Conservation (phyloP, 164 flowering plant species). For the Echeveria elegans region DNA sequence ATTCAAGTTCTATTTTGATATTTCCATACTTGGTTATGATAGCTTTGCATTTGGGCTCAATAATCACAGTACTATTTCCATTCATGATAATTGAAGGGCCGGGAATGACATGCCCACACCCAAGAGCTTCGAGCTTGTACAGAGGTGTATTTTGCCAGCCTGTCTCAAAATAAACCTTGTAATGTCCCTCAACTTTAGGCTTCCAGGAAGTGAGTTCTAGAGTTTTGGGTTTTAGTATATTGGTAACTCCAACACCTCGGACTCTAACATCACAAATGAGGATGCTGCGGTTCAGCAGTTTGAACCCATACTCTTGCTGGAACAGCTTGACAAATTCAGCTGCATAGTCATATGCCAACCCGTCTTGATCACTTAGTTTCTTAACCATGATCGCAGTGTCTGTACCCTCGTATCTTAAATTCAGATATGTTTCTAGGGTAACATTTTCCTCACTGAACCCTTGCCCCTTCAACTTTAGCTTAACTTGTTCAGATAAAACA, state of each 20-base stretch:
- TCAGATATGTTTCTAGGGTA: constrained; percentile 57
- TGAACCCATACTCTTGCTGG: constrained; percentile 90
- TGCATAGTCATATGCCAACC: constrained; percentile 44
- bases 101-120: constrained; percentile 48
- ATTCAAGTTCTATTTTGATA: constrained; percentile 66
- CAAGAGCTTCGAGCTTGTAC: constrained; percentile 74
- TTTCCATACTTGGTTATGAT: constrained; percentile 74
- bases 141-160: constrained; percentile 76
- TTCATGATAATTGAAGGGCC: constrained; percentile 96
- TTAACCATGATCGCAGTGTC: constrained; percentile 97
- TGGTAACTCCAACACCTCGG: constrained; percentile 87
- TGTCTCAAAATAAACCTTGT: constrained; percentile 60
- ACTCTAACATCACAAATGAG: constrained; percentile 87
- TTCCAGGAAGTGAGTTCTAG: constrained; percentile 26
- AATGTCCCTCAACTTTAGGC: constrained; percentile 45
- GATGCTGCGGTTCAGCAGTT: constrained; percentile 68
- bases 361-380: constrained; percentile 25
- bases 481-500: constrained; percentile 45
- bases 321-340: constrained; percentile 66
- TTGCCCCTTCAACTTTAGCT: constrained; percentile 54
- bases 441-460: constrained; percentile 64
- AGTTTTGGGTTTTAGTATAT: constrained; percentile 59
- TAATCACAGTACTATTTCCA: constrained; percentile 92
- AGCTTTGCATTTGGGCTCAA: constrained; percentile 82
- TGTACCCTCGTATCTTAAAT: constrained; percentile 91